These are phyloP conservation scores for Populus nigra DNA, from an alignment of 345 rosid genomes.

Conservation along the genomic window DNA sequence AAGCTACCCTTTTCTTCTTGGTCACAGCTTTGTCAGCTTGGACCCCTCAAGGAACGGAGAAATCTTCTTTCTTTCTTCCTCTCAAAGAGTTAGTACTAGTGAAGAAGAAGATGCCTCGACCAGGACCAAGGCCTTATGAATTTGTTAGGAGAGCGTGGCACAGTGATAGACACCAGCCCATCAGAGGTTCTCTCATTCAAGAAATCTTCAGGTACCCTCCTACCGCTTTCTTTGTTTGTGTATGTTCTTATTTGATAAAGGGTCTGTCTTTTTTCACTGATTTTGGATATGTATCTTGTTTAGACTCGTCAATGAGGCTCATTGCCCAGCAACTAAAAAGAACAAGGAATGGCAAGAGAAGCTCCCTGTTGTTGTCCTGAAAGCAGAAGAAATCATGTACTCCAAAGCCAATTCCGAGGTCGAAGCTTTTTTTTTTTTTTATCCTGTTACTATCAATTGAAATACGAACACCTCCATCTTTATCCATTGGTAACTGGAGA, in stretches of 20 bases:
- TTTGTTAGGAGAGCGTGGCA: slow-evolving; percentile 77
- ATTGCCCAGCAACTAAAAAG: slow-evolving; percentile 50
- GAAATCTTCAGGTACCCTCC: slow-evolving; percentile 56
- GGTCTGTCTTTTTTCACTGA: neutral
- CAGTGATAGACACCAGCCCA: slow-evolving; percentile 76
- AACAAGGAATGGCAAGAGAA: slow-evolving; percentile 81
- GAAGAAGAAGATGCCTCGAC: slow-evolving; percentile 57
- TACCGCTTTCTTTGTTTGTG: neutral
- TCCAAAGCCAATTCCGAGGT: slow-evolving; percentile 80
- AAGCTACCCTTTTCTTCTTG: slow-evolving; percentile 12
- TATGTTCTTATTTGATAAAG: neutral
- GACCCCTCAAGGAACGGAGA: slow-evolving; percentile 21
- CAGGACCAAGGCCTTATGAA: slow-evolving; percentile 72
- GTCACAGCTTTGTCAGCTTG: neutral
- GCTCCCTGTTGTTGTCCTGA: slow-evolving; percentile 68
- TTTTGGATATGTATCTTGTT: slow-evolving; percentile 1
- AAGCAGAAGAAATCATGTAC: slow-evolving; percentile 68
- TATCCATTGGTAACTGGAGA: neutral
- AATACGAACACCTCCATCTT: neutral
- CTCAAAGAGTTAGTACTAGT: neutral
- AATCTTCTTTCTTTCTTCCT: neutral
- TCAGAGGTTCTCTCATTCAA: slow-evolving; percentile 68
- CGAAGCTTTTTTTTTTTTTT: neutral
- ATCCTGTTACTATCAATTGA: slow-evolving; percentile 1
- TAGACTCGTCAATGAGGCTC: slow-evolving; percentile 60